Percentiles rank a stretch among this genome's conserved stretches.
Conservation (phyloP, 495 filamentous ascomycete genomes). For the Penicillium canescens region DNA sequence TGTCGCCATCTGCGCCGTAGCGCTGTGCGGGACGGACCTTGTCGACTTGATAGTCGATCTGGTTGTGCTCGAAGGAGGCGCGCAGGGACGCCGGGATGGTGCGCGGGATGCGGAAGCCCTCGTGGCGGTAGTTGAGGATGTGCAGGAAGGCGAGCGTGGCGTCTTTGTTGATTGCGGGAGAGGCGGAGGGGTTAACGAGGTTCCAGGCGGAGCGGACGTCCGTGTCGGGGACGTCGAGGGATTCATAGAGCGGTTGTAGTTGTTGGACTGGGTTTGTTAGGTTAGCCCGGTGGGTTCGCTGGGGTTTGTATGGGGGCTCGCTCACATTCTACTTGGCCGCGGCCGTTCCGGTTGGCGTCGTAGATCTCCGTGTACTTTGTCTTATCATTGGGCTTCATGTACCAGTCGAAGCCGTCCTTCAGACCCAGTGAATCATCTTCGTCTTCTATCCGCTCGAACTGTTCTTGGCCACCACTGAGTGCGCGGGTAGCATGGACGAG, state of each 20-base stretch:
- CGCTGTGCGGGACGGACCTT: slow-evolving; percentile 61
- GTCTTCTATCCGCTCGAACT: slow-evolving; percentile 76
- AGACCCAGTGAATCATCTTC: slow-evolving; percentile 80
- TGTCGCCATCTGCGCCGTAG: slow-evolving; percentile 69
- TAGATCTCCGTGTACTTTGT: slow-evolving; percentile 96
- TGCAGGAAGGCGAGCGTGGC: slow-evolving; percentile 92
- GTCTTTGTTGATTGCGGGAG: slow-evolving; percentile 84
- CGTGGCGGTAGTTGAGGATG: slow-evolving; percentile 91
- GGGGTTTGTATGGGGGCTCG: not conserved
- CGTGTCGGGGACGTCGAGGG: slow-evolving; percentile 92
- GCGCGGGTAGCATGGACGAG: slow-evolving; percentile 88
- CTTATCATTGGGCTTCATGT: slow-evolving; percentile 91
- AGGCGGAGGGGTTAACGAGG: slow-evolving; percentile 85
- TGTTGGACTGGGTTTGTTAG: slow-evolving; percentile 60
- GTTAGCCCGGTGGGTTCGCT: slow-evolving; percentile 6
- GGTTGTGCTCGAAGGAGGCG: slow-evolving; percentile 86
- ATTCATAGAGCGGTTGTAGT: slow-evolving; percentile 81
- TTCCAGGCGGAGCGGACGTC: slow-evolving; percentile 96
- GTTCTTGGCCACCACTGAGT: slow-evolving; percentile 68
- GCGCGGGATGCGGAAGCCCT: slow-evolving; percentile 91
- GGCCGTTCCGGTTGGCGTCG: slow-evolving; percentile 77
- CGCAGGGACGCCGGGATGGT: slow-evolving; percentile 88
- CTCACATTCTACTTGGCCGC: slow-evolving; percentile 82
- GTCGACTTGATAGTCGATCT: slow-evolving; percentile 94
- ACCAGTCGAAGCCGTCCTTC: slow-evolving; percentile 98